A percentile compares a stretch with the other conserved stretches of the same genome.
Conservation (phyloP, 2,329 filamentous ascomycete genomes). For the Hypoxylon sp. region DNA sequence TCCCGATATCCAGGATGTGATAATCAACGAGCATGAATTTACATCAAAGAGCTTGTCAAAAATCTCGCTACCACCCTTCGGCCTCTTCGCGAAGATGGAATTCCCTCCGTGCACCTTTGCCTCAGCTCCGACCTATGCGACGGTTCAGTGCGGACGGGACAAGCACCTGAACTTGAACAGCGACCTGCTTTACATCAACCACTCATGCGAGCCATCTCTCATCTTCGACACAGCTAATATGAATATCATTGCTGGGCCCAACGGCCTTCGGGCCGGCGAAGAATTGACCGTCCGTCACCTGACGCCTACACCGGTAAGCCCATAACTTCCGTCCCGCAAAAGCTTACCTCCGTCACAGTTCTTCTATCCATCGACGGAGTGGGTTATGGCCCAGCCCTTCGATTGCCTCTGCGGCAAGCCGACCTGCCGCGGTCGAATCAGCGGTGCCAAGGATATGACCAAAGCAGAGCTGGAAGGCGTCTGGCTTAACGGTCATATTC, state of each 20-base stretch:
- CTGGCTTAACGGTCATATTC: slow-evolving; percentile 75
- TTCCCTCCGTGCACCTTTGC: slow-evolving; percentile 74
- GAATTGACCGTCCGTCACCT: slow-evolving; percentile 67
- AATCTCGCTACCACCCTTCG: slow-evolving; percentile 71
- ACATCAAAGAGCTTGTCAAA: slow-evolving; percentile 72
- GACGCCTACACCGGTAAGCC: slow-evolving; percentile 27
- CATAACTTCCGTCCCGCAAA: slow-evolving; percentile 35
- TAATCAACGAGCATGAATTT: slow-evolving; percentile 68
- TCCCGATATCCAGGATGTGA: slow-evolving; percentile 69
- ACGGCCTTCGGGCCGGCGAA: slow-evolving; percentile 68
- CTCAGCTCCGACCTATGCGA: slow-evolving; percentile 72
- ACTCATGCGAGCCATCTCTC: slow-evolving; percentile 76
- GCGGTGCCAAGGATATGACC: slow-evolving; percentile 74
- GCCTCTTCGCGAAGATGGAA: slow-evolving; percentile 74
- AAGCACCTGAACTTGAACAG: slow-evolving; percentile 75
- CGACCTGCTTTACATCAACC: slow-evolving; percentile 77
- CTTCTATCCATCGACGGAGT: slow-evolving; percentile 83
- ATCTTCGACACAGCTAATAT: slow-evolving; percentile 72
- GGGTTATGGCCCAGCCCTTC: slow-evolving; percentile 81
- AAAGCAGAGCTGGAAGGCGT: slow-evolving; percentile 67
- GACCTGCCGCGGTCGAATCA: slow-evolving; percentile 73
- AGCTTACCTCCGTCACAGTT: slow-evolving; percentile 60
- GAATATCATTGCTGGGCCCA: slow-evolving; percentile 70
- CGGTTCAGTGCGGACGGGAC: slow-evolving; percentile 71
- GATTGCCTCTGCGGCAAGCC: slow-evolving; percentile 72